These are phyloP conservation scores for Pistacia atlantica DNA, from an alignment of 345 rosid genomes.

Conservation along the genomic window DNA sequence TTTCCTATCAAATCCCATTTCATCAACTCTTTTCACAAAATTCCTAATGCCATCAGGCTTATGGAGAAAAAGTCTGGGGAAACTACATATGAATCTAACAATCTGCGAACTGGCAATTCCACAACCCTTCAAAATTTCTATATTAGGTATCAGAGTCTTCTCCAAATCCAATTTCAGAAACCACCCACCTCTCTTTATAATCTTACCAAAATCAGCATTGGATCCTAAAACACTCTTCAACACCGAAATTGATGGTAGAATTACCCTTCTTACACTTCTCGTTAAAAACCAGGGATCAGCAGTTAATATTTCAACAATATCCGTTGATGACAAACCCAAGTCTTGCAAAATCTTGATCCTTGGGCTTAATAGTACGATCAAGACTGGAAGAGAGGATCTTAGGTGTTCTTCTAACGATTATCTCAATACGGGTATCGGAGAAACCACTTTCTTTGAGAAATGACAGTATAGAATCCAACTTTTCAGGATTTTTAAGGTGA, in stretches of 20 bases:
- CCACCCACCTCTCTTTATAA: slow-evolving; percentile 22
- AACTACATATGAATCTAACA: slow-evolving; percentile 8
- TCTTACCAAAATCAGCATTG: slow-evolving; percentile 7
- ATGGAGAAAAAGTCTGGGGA: slow-evolving; percentile 27
- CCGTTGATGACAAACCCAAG: slow-evolving; percentile 18
- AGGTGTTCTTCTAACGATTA: slow-evolving; percentile 23
- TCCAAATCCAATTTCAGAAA: slow-evolving; percentile 31
- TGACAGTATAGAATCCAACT: slow-evolving; percentile 25
- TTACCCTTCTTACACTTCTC: slow-evolving; percentile 19
- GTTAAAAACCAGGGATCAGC: slow-evolving; percentile 32
- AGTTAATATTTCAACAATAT: slow-evolving; percentile 23
- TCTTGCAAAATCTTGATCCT: slow-evolving; percentile 24
- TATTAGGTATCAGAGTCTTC: slow-evolving; percentile 33
- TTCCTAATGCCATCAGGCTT: slow-evolving; percentile 23
- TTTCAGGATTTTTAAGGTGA: slow-evolving; percentile 9
- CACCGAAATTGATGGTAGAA: slow-evolving; percentile 18
- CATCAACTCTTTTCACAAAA: slow-evolving; percentile 32
- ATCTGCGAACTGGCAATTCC: slow-evolving; percentile 33
- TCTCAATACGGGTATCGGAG: slow-evolving; percentile 26
- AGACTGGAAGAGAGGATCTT: slow-evolving; percentile 18
- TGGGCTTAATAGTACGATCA: slow-evolving; percentile 21
- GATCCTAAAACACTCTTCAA: slow-evolving; percentile 32
- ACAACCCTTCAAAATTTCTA: slow-evolving; percentile 24
- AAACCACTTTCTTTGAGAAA: slow-evolving; percentile 36
- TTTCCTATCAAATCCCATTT: slow-evolving; percentile 32